phyloP scores from a whole-genome alignment of 192 early-diverging fungal species.

The Coemansia sp. region DNA sequence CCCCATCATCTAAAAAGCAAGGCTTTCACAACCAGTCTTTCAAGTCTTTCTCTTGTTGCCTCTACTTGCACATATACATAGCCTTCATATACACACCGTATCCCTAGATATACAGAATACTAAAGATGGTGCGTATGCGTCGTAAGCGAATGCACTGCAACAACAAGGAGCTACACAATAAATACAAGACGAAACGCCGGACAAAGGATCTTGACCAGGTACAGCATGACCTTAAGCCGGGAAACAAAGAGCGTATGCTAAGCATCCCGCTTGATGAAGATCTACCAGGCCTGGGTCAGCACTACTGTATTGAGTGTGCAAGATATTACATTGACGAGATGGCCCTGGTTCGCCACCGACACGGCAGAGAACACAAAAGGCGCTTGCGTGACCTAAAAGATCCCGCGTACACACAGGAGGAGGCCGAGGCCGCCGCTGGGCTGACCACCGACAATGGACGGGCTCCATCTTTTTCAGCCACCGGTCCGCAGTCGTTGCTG shows the following conservation, averaged over 20 bases:
- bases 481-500: conserved; percentile 37
- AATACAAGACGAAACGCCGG: conserved; percentile 79
- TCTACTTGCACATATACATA: not conserved
- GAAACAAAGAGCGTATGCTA: conserved; percentile 62
- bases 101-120: no score
- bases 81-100: not conserved
- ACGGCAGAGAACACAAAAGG: conserved; percentile 84
- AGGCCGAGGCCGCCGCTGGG: conserved; percentile 73
- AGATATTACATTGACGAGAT: conserved; percentile 70
- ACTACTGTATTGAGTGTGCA: conserved; percentile 84
- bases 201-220: conserved; percentile 95
- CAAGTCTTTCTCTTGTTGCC: not conserved
- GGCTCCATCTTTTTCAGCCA: conserved; percentile 12
- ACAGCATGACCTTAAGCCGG: conserved; percentile 80
- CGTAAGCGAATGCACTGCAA: conserved; percentile 54
- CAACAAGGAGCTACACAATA: conserved; percentile 74
- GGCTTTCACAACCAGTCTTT: not conserved
- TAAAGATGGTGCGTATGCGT: conserved; percentile 42
- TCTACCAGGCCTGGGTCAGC: conserved; percentile 85
- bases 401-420: conserved; percentile 85
- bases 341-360: conserved; percentile 65
- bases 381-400: conserved; percentile 77
- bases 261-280: conserved; percentile 73
- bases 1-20: conserved; percentile 6
- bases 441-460: conserved; percentile 60